Evolutionary conservation across 2,329 filamentous ascomycete genomes (phyloP), one percentile per base, ranked within the genome.

Genomic region (Hypoxylon sp.): DNA sequence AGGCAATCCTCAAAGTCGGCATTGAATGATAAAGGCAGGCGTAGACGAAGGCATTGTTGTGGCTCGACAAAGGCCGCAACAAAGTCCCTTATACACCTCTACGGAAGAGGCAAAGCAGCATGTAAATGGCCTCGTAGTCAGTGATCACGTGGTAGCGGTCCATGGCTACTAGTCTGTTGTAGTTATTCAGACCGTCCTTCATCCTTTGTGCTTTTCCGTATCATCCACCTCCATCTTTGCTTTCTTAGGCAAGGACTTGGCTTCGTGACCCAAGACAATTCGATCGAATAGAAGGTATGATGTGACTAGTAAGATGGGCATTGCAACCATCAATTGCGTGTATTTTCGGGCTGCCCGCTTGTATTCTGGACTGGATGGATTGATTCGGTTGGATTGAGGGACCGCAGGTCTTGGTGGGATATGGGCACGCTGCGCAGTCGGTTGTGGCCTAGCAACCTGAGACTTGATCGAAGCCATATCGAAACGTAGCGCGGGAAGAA

Each of bases 291-390:
- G 74, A 57, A 82, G 83, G 68, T 86, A 88, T 22, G 86, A 87
- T 26, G 85, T 86, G 54, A 89, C 86, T 13, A 88, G 67, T 3
- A 88, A 72, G 33, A 89, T 83, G 1, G 87, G 87, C 77, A 87
- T 72, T 24, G 84, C 85, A 60, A 88, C 81, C 71, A 89, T 84
- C 6, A 81, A 67, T 22, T 79, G 77, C 2, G 81, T 77, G 80
- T 84, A 87, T 72, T 81, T 83, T 64, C 84, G 75, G 60, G 82
- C 80, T 31, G 83, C 81, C 39, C 74, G 71, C 48, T 74, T 78
- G 61, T 79, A 79, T 47, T 82, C 81, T 39, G 79, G 75, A 62
- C 80, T 81, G 22, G 76, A 76, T 0, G 73, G 71, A 53, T 80
- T 77, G 50, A 78, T 64, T 29, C 66, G 73, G 33, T 71, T 75